Evolutionary conservation across 768 basidiomycete genomes (phyloP).

Genomic region (Galerina sulciceps): DNA sequence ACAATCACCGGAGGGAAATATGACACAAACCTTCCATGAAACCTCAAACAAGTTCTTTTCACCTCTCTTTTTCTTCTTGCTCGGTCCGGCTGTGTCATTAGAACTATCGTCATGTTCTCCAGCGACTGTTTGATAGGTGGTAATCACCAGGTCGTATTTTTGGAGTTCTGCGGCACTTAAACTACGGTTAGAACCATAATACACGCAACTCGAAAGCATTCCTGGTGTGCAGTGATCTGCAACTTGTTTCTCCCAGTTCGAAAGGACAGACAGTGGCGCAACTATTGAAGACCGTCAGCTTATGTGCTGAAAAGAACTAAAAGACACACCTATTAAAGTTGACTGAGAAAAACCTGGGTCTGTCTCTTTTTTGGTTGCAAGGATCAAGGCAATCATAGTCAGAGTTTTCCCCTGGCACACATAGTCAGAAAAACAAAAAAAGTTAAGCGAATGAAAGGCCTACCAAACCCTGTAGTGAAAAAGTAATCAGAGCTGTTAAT

Average conservation of each 20-base stretch:
- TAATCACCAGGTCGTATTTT: slow-evolving; percentile 78
- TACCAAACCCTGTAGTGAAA: slow-evolving; percentile 45
- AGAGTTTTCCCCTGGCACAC: slow-evolving; percentile 83
- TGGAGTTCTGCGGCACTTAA: slow-evolving; percentile 62
- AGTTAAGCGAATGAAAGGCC: slow-evolving; percentile 6
- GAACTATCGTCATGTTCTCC: slow-evolving; percentile 51
- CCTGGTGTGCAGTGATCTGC: slow-evolving; percentile 68
- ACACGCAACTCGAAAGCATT: slow-evolving; percentile 58
- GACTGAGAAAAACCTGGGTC: slow-evolving; percentile 59
- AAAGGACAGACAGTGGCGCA: slow-evolving; percentile 80
- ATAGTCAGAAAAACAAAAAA: neutral
- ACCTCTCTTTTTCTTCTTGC: slow-evolving; percentile 66
- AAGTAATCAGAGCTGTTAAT: neutral
- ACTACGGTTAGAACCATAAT: slow-evolving; percentile 73
- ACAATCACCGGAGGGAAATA: neutral
- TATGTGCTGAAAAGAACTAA: neutral
- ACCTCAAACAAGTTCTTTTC: slow-evolving; percentile 66
- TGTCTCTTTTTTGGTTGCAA: slow-evolving; percentile 75
- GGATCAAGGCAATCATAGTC: slow-evolving; percentile 81
- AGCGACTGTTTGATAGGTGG: slow-evolving; percentile 78
- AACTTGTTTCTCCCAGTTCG: slow-evolving; percentile 89
- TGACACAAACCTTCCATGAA: slow-evolving; percentile 73
- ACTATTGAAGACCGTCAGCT: slow-evolving; percentile 45
- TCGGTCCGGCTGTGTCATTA: slow-evolving; percentile 32
- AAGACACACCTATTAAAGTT: slow-evolving; percentile 77